Base-by-base conservation (phyloP, 2,329 filamentous ascomycete species). In the Neurospora sp. region DNA sequence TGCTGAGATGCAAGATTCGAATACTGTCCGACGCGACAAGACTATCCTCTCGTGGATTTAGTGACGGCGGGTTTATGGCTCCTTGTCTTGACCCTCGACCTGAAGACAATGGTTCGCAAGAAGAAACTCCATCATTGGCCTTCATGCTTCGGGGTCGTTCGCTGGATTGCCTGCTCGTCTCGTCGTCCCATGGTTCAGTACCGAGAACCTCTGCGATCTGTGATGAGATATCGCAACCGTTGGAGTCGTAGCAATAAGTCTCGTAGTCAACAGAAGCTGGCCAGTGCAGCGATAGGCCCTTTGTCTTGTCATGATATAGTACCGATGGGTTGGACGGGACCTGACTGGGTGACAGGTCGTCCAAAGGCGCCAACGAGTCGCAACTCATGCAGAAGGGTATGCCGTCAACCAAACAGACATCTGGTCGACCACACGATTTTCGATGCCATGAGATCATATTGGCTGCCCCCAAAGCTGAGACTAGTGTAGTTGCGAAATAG, bases 321-420 rank as follows among this genome's bases (percentile, higher is more conserved):
- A 72, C 40, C 17, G 68, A 70, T 38, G 69, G 69, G 8, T 67
- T 39, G 36, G 70, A 67, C 4, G 71, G 70, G 17, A 69, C 65
- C 69, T 71, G 67, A 37, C 67, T 68, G 12, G 67, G 17, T 19
- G 69, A 41, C 39, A 71, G 46, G 52, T 72, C 70, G 33, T 69
- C 68, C 19, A 67, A 41, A 19, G 67, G 38, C 11, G 68, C 68
- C 57, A 72, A 37, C 36, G 70, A 70, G 52, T 70, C 71, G 66
- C 71, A 72, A 66, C 71, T 71, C 71, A 72, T 72, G 66, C 71
- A 72, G 28, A 70, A 71, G 8, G 68, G 70, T 6, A 65, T 68
- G 12, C 66, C 57, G 28, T 70, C 71, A 6, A 68, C 46, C 37
- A 71, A 57, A 40, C 37, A 66, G 37, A 71, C 71, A 41, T 72